These are phyloP conservation scores for Osmanthus fragrans DNA, from an alignment of 257 asterid genomes.

Conservation along the genomic window DNA sequence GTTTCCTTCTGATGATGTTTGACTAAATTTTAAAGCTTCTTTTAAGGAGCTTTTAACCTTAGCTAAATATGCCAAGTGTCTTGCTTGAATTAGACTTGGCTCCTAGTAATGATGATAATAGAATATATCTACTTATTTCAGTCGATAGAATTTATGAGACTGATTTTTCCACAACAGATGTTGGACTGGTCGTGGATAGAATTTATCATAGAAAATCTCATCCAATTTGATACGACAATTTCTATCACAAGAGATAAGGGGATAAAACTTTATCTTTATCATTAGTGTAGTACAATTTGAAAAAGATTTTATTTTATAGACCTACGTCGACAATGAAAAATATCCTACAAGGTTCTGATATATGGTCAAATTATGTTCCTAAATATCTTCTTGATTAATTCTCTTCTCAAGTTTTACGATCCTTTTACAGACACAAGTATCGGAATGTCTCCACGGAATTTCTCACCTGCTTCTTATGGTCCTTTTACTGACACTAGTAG, in stretches of 20 bases:
- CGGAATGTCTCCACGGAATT: neutral
- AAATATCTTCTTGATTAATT: neutral
- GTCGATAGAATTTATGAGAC: neutral
- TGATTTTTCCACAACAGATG: neutral
- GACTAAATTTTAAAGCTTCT: neutral
- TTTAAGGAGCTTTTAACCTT: neutral
- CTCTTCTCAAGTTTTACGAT: neutral
- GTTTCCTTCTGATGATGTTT: too few species aligned
- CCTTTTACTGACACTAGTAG: neutral
- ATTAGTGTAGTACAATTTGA: neutral
- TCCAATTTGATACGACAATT: neutral
- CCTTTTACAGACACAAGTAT: neutral
- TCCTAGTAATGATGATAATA: neutral
- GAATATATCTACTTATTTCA: neutral
- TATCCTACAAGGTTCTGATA: neutral
- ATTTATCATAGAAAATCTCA: neutral
- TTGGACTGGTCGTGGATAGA: neutral
- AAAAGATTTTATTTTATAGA: neutral
- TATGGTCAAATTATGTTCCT: neutral
- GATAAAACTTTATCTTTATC: neutral
- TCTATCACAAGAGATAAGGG: neutral
- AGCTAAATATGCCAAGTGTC: neutral
- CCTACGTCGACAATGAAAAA: neutral
- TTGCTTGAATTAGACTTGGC: neutral
- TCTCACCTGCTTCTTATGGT: neutral